A percentile compares a stretch with the other conserved stretches of the same genome.
phyloP scores from a whole-genome alignment of 202 grass and related monocot species.

The Hordeum pubiflorum region DNA sequence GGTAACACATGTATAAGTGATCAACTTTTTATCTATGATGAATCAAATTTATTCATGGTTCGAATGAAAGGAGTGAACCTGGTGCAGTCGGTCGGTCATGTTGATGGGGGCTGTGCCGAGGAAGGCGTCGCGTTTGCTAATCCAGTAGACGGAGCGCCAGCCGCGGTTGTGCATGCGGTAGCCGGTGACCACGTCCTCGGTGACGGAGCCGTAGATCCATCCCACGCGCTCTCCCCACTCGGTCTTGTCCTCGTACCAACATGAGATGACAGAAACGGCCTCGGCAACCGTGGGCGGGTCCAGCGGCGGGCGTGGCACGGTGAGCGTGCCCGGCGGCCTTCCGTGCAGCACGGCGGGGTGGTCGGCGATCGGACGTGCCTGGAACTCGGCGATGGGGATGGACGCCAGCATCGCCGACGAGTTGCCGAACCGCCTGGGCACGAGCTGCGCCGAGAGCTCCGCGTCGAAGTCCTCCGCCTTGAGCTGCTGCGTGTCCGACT shows the following conservation, averaged over 20 bases:
- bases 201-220: constrained; percentile 94
- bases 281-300: constrained; percentile 73
- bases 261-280: constrained; percentile 82
- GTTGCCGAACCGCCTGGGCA: constrained; percentile 73
- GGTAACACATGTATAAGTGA: background rate
- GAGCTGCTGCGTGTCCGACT: constrained; percentile 51
- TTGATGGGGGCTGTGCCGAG: constrained; percentile 92
- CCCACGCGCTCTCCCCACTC: constrained; percentile 95
- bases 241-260: constrained; percentile 98
- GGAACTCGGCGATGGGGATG: constrained; percentile 85
- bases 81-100: constrained; percentile 72
- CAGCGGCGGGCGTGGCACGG: constrained; percentile 51
- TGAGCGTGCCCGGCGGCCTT: constrained; percentile 56
- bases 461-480: constrained; percentile 67
- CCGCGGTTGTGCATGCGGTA: constrained; percentile 98
- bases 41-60: too few relatives aligned
- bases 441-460: constrained; percentile 47
- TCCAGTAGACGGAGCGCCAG: constrained; percentile 90
- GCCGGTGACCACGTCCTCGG: constrained; percentile 89
- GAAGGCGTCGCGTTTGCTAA: constrained; percentile 85
- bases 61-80: background rate
- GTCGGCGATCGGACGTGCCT: constrained; percentile 68
- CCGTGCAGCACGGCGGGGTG: constrained; percentile 76
- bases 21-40: too few relatives aligned
- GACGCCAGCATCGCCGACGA: constrained; percentile 64